Conservation (phyloP, 805 yeast genomes). For the Saturnispora quitensis region DNA sequence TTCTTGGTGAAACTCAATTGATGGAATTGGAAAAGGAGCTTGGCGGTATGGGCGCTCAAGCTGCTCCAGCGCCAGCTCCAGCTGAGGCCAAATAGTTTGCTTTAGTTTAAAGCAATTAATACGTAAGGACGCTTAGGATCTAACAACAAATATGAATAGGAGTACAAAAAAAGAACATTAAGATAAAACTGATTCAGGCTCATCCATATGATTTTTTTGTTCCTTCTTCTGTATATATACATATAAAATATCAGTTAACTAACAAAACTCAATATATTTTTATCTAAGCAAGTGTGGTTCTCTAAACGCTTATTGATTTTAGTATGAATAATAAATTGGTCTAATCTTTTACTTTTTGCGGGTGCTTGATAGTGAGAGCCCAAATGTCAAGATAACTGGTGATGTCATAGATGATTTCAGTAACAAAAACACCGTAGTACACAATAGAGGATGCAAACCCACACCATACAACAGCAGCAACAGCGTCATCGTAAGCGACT, state of each 20-base stretch:
- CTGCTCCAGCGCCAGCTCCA: conserved; percentile 9
- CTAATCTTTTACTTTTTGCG: conserved; percentile 33
- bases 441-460: conserved; percentile 63
- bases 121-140: not conserved
- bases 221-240: not conserved
- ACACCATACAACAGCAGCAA: conserved; percentile 48
- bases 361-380: conserved; percentile 77
- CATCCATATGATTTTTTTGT: not conserved
- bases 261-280: not conserved
- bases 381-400: conserved; percentile 76
- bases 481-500: conserved; percentile 27
- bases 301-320: not conserved
- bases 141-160: not conserved
- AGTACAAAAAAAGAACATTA: not conserved
- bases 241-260: not conserved
- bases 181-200: not conserved
- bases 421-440: conserved; percentile 60
- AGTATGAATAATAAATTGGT: not conserved
- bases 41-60: conserved; percentile 18
- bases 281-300: not conserved
- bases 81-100: conserved; percentile 9
- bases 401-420: conserved; percentile 71
- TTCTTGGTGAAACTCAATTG: conserved; percentile 87
- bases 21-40: conserved; percentile 91
- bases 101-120: no score